A percentile compares a stretch with the other conserved stretches of the same genome.
Conservation (phyloP, 2,329 filamentous ascomycete genomes). For the Lanzia echinophila region DNA sequence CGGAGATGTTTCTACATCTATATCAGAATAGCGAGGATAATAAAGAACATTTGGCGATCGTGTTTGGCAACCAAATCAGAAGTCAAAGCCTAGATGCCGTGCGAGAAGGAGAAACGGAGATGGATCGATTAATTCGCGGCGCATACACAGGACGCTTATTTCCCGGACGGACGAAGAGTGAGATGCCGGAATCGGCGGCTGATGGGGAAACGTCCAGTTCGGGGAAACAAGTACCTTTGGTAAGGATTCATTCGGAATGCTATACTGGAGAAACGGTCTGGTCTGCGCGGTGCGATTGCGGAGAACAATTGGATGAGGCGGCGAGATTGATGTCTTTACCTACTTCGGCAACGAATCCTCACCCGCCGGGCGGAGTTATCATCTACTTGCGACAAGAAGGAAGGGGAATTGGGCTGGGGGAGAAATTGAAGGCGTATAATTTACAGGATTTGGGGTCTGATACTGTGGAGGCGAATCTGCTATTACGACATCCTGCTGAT, state of each 20-base stretch:
- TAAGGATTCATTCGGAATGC: constrained; percentile 95
- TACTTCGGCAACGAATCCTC: constrained; percentile 33
- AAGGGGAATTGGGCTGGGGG: constrained; percentile 85
- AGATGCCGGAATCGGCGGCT: constrained; percentile 8
- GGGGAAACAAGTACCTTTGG: constrained; percentile 50
- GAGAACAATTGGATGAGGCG: constrained; percentile 94
- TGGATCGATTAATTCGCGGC: constrained; percentile 88
- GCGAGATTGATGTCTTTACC: constrained; percentile 84
- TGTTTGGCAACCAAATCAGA: constrained; percentile 84
- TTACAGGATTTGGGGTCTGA: constrained; percentile 95
- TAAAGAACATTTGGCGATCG: constrained; percentile 95
- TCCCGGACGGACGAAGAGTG: constrained; percentile 65
- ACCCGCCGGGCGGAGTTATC: constrained; percentile 69
- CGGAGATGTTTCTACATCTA: constrained; percentile 94
- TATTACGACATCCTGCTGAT: constrained; percentile 88
- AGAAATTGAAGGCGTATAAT: constrained; percentile 98
- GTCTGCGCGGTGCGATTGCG: constrained; percentile 96
- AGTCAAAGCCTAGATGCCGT: constrained; percentile 64
- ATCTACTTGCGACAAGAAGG: constrained; percentile 95
- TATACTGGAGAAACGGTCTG: constrained; percentile 98
- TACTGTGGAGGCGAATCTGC: constrained; percentile 90
- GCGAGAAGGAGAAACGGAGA: constrained; percentile 71
- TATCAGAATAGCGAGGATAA: constrained; percentile 90
- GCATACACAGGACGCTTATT: constrained; percentile 85
- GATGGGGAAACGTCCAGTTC: constrained; percentile 2